Evolutionary conservation across 768 basidiomycete genomes (phyloP).

Genomic region (Termitomyces heimii): DNA sequence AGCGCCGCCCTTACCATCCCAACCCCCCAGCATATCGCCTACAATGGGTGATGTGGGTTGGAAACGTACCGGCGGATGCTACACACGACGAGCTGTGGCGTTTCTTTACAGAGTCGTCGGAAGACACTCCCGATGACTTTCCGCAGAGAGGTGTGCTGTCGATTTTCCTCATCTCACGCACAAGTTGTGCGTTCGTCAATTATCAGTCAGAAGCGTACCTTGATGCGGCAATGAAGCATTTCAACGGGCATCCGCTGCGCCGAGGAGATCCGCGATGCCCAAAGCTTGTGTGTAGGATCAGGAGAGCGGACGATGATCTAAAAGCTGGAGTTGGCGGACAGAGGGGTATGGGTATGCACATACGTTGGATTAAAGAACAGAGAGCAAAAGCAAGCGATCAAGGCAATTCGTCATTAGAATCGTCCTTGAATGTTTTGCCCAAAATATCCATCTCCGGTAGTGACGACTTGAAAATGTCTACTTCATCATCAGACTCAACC

Average conservation of each 20-base stretch:
- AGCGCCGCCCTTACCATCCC: conserved; percentile 60
- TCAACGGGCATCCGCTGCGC: conserved; percentile 69
- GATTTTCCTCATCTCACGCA: conserved; percentile 89
- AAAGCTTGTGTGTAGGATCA: conserved; percentile 75
- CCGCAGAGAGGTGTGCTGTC: conserved; percentile 60
- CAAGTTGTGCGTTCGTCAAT: conserved; percentile 92
- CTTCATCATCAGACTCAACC: conserved; percentile 47
- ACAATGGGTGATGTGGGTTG: conserved; percentile 96
- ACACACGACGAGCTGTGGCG: conserved; percentile 80
- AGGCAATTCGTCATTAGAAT: conserved; percentile 13
- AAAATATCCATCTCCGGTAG: not conserved
- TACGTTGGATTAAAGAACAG: conserved; percentile 65
- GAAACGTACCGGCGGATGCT: conserved; percentile 84
- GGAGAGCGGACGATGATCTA: conserved; percentile 78
- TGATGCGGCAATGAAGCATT: conserved; percentile 58
- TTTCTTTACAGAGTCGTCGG: conserved; percentile 55
- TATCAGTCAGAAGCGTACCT: conserved; percentile 62
- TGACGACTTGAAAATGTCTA: not conserved
- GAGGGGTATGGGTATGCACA: conserved; percentile 80
- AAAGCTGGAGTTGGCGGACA: conserved; percentile 90
- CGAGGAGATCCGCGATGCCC: conserved; percentile 68
- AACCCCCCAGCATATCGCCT: conserved; percentile 69
- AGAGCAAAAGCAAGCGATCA: conserved; percentile 10
- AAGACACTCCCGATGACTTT: conserved; percentile 3
- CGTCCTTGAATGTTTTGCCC: not conserved